A percentile compares a stretch with the other conserved stretches of the same genome.
These are phyloP conservation scores for Vigna angularis DNA, from an alignment of 306 rosid species.

Conservation along the genomic window DNA sequence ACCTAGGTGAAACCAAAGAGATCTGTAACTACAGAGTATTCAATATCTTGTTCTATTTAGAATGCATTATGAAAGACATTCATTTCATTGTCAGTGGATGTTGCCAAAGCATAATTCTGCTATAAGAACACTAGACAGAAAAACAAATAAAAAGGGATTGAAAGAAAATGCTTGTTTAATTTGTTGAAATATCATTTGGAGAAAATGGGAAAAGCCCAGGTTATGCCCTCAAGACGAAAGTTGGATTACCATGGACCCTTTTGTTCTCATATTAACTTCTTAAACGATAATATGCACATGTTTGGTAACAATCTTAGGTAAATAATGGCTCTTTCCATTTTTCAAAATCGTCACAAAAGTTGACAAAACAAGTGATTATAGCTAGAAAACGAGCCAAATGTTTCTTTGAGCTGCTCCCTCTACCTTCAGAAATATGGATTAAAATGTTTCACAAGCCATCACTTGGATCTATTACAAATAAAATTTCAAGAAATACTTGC, in stretches of 20 bases:
- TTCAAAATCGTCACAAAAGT: neutral
- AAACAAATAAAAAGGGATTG: neutral
- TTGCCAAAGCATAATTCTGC: neutral
- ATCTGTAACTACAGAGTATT: slow-evolving; percentile 7
- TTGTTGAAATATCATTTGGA: neutral
- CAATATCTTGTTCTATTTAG: neutral
- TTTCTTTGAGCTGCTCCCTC: neutral
- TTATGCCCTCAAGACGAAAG: neutral
- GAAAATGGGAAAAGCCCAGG: neutral
- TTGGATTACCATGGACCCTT: neutral
- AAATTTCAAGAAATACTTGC: neutral
- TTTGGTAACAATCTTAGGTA: neutral
- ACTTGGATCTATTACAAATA: neutral
- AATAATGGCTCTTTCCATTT: neutral
- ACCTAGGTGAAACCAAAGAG: slow-evolving; percentile 44
- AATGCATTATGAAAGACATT: neutral
- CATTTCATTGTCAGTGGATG: neutral
- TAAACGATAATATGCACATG: neutral
- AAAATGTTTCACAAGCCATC: neutral
- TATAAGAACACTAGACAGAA: slow-evolving; percentile 1
- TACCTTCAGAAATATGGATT: neutral
- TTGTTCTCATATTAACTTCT: slow-evolving; percentile 2
- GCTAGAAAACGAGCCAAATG: neutral
- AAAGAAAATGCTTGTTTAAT: slow-evolving; percentile 20
- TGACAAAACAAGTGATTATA: neutral